Conservation (phyloP, 1,284 basidiomycete species). For the Tilletia walkeri region DNA sequence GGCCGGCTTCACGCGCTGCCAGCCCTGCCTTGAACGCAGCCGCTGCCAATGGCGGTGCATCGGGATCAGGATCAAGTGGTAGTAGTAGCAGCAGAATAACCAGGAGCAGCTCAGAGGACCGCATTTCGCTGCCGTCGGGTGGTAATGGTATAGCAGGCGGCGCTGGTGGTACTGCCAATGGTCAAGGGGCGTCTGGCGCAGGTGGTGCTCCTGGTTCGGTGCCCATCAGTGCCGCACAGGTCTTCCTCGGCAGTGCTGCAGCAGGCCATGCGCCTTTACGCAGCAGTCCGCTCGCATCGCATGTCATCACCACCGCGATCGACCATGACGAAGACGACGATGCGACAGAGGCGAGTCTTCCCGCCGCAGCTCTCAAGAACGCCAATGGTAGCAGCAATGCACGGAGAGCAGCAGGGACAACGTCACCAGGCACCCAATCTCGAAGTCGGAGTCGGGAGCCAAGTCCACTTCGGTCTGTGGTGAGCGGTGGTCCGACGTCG, state of each 20-base stretch:
- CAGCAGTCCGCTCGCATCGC: constrained; percentile 34
- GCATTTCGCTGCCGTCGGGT: constrained; percentile 24
- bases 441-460: neutral
- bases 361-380: constrained; percentile 1
- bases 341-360: constrained; percentile 1
- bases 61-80: constrained; percentile 23
- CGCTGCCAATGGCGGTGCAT: neutral
- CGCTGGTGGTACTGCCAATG: neutral
- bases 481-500: neutral
- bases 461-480: neutral
- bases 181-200: neutral
- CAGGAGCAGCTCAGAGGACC: constrained; percentile 24
- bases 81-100: constrained; percentile 29
- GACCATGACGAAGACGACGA: constrained; percentile 31
- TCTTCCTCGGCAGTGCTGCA: constrained; percentile 3
- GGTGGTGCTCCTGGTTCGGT: neutral
- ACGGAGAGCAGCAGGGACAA: neutral
- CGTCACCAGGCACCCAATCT: neutral
- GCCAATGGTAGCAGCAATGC: neutral
- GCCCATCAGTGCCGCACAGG: neutral
- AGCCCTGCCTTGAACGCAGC: constrained; percentile 17
- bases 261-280: constrained; percentile 26
- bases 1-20: constrained; percentile 32
- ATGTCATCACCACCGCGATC: constrained; percentile 36
- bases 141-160: neutral